Percentiles rank a stretch among this genome's conserved stretches.
These are phyloP conservation scores for Neopestalotiopsis sp. DNA, from an alignment of 2,329 filamentous ascomycete species.

Conservation along the genomic window DNA sequence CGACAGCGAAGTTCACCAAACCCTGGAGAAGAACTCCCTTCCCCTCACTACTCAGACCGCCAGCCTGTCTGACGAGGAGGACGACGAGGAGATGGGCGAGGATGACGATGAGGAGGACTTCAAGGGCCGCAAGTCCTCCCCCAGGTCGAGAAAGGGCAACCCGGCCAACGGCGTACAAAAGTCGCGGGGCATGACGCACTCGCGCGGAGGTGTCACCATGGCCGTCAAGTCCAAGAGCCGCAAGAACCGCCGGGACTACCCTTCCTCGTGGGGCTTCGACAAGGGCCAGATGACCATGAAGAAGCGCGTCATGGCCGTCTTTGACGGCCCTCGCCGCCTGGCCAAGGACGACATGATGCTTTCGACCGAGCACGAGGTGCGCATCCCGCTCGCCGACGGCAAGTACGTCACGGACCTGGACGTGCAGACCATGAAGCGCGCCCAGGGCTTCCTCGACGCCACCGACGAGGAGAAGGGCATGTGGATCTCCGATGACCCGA, in stretches of 20 bases:
- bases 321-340: slow-evolving; percentile 83
- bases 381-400: slow-evolving; percentile 76
- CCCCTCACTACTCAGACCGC: slow-evolving; percentile 48
- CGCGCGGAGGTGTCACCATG: slow-evolving; percentile 71
- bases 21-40: slow-evolving; percentile 67
- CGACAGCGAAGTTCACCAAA: slow-evolving; percentile 65
- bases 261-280: slow-evolving; percentile 90
- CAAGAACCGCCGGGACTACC: slow-evolving; percentile 93
- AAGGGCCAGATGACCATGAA: slow-evolving; percentile 97
- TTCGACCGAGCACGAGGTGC: slow-evolving; percentile 91
- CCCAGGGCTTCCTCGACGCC: slow-evolving; percentile 80
- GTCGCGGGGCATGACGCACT: slow-evolving; percentile 77
- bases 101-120: slow-evolving; percentile 66
- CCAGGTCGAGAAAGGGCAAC: slow-evolving; percentile 62
- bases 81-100: slow-evolving; percentile 64
- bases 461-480: slow-evolving; percentile 87
- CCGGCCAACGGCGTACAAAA: slow-evolving; percentile 64
- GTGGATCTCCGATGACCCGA: slow-evolving; percentile 78
- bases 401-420: slow-evolving; percentile 94
- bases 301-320: slow-evolving; percentile 93
- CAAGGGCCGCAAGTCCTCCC: slow-evolving; percentile 56
- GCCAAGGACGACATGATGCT: slow-evolving; percentile 99
- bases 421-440: slow-evolving; percentile 84
- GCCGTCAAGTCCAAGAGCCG: slow-evolving; percentile 66
- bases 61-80: slow-evolving; percentile 46